Percentiles rank a stretch among this genome's conserved stretches.
These are phyloP conservation scores for Linnemannia hyalina DNA, from an alignment of 192 early-diverging fungal species.

Conservation along the genomic window DNA sequence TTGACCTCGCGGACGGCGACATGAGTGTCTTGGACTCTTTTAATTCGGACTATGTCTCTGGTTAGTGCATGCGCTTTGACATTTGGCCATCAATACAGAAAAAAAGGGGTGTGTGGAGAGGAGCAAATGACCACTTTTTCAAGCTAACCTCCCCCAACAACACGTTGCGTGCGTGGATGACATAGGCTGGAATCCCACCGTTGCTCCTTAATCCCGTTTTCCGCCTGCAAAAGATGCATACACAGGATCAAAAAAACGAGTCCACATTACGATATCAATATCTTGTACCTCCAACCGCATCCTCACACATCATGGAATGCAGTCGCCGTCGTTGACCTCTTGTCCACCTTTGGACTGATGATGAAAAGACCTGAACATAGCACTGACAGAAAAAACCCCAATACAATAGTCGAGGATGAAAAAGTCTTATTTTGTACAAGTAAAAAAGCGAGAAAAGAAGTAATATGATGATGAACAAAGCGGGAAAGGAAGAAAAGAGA, in stretches of 20 bases:
- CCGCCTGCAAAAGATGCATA: too few relatives aligned
- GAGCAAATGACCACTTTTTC: neutral
- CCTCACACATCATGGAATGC: too few relatives aligned
- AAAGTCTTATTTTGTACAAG: constrained; percentile 11
- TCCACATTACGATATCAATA: neutral
- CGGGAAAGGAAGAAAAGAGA: neutral
- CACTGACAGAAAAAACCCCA: neutral
- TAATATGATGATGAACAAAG: neutral
- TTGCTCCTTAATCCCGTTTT: constrained; percentile 12
- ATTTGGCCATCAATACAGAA: neutral
- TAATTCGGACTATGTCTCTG: constrained; percentile 63
- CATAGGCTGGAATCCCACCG: constrained; percentile 32
- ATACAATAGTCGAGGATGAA: neutral
- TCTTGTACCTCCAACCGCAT: too few relatives aligned
- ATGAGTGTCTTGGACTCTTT: constrained; percentile 68
- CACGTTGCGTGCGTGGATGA: neutral
- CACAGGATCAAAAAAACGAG: neutral
- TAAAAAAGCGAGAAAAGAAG: neutral
- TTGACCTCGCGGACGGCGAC: constrained; percentile 65
- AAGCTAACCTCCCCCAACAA: neutral
- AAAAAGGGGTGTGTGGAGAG: neutral
- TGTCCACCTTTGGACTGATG: neutral
- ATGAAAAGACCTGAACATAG: neutral
- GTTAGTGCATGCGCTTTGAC: constrained; percentile 23
- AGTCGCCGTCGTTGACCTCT: too few relatives aligned